Evolutionary conservation across 1,284 basidiomycete species (phyloP), one percentile per base, ranked within the genome.

Genomic region (Coniferiporia sulphurascens): DNA sequence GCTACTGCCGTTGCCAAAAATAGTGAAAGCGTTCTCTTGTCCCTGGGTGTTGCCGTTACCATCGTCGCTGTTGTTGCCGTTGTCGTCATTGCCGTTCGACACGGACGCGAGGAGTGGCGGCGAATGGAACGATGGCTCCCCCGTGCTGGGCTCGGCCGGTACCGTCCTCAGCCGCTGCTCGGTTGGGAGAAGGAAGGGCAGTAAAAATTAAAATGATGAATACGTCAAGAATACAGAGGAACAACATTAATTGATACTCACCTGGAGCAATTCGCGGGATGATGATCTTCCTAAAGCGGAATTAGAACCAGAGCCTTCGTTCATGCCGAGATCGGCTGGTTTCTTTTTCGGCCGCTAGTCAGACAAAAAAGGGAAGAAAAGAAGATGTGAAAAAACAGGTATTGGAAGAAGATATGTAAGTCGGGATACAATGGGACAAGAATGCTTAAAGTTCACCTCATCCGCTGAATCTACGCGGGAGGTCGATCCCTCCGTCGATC

Each of bases 131-230:
- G 36, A 27, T 21, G 27, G 35, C 36, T 61, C 59, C 12, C 57
- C 55, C n/a, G 44, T 15, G 41, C 46, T 48, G 36, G 52, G 59
- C 54, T 61, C 59, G 27, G 57, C 59, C 1, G 59, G 57, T 35
- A 55, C 55, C 7, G 59, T 57, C 50, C 57, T 61, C 15, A 57
- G 41, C 19, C 55, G 59, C 59, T 61, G n/a, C 27, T 35, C 19
- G 22, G 27, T 15, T 52, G 8, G 34, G 8, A 21, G 6, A 41
- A 17, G 27, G 35, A 52, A 52, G 32, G 17, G 15, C 17, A 43
- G 52, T 32, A 15, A 10, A 27, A 15, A 21, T 46, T 6, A 55
- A 21, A 55, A 27, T 27, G 15, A 54, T 21, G 17, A 45, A 10
- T 46, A n/a, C 10, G 9, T 21, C 21, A 4, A 15, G 38, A 48